phyloP scores from a whole-genome alignment of 1,139 yeast genomes.

The Sugiyamaella pinicola region DNA sequence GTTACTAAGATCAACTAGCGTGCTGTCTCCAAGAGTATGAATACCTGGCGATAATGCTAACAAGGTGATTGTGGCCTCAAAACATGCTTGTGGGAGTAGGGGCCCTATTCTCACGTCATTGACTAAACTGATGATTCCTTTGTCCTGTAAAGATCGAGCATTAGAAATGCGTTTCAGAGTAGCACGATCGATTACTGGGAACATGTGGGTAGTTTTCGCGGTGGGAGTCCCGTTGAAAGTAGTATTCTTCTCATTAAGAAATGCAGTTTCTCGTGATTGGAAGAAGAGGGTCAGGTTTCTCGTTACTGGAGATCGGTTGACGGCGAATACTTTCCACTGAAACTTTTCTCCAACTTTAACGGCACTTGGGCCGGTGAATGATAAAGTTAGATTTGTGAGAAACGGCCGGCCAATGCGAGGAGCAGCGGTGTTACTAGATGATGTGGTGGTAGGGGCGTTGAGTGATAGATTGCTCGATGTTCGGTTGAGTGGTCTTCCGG shows the following conservation, averaged over 20 bases:
- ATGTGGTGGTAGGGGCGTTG: not conserved
- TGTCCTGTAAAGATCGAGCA: constrained; percentile 28
- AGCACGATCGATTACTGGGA: constrained; percentile 25
- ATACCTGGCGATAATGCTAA: constrained; percentile 68
- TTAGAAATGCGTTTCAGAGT: constrained; percentile 41
- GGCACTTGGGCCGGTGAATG: constrained; percentile 65
- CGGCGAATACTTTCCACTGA: constrained; percentile 67
- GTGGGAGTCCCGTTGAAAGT: constrained; percentile 17
- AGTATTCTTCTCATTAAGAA: constrained; percentile 14
- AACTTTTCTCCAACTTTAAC: constrained; percentile 63
- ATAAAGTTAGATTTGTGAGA: constrained; percentile 53
- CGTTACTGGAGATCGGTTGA: constrained; percentile 52
- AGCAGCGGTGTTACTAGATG: constrained; percentile 5
- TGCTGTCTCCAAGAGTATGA: constrained; percentile 64
- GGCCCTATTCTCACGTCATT: constrained; percentile 69
- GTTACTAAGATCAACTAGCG: constrained; percentile 60
- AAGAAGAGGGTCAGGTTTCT: constrained; percentile 50
- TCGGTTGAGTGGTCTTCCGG: constrained; percentile 20
- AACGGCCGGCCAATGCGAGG: constrained; percentile 16
- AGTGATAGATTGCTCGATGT: constrained; percentile 20
- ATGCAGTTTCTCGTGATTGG: constrained; percentile 32
- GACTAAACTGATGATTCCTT: constrained; percentile 56
- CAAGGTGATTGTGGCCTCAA: constrained; percentile 62
- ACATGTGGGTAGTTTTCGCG: not conserved
- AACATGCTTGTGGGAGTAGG: constrained; percentile 62